Evolutionary conservation across 2,329 filamentous ascomycete genomes (phyloP).

Genomic region (Monilinia fructigena): DNA sequence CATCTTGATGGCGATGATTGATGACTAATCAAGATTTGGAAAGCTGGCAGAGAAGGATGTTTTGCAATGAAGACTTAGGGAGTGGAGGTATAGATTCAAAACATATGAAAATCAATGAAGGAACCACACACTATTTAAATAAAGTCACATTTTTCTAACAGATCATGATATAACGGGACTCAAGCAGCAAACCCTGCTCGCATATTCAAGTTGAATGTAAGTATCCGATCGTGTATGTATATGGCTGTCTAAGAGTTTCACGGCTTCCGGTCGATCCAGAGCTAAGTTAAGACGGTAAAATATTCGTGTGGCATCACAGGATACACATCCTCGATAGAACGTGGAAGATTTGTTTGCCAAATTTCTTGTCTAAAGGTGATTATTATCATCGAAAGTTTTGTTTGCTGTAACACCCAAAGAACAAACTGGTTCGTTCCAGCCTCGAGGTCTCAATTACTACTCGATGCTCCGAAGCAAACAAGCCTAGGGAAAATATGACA

Average conservation of each 20-base stretch:
- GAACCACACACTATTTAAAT: not conserved
- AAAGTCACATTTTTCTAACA: not conserved
- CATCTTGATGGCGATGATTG: no score
- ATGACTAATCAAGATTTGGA: no score
- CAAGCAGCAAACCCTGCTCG: not conserved
- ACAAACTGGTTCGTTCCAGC: no score
- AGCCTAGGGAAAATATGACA: no score
- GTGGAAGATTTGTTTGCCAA: not conserved
- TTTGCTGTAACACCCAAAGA: no score
- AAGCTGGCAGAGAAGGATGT: no score
- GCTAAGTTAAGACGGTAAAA: not conserved
- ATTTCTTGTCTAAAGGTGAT: not conserved
- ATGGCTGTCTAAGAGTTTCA: not conserved
- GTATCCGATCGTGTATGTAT: not conserved
- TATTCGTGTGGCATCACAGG: not conserved
- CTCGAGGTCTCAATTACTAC: no score
- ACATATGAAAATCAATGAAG: not conserved
- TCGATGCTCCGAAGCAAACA: no score
- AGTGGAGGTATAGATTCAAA: not conserved
- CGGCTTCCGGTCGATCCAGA: not conserved
- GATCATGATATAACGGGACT: not conserved
- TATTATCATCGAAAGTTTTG: not conserved
- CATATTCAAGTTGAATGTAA: not conserved
- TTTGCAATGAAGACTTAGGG: not conserved
- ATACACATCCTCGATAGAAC: not conserved